These are phyloP conservation scores for Leccinum uliginosum DNA, from an alignment of 768 basidiomycete species.

Conservation along the genomic window DNA sequence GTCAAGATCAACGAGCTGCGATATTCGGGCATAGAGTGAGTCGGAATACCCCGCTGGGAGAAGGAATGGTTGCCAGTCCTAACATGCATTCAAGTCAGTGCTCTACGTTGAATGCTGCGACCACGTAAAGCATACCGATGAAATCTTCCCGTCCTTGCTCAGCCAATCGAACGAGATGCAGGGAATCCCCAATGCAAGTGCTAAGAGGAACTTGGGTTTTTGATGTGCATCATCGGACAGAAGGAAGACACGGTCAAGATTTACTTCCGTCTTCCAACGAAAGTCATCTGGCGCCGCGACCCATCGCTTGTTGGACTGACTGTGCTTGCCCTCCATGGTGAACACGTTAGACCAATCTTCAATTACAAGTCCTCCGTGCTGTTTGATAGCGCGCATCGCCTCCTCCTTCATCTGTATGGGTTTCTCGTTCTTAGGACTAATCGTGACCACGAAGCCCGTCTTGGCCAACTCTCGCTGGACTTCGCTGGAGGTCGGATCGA, in stretches of 20 bases:
- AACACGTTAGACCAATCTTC: slow-evolving; percentile 61
- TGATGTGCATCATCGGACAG: slow-evolving; percentile 60
- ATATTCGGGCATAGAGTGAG: slow-evolving; percentile 36
- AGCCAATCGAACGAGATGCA: slow-evolving; percentile 62
- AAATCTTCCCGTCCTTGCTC: slow-evolving; percentile 28
- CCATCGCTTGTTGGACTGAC: slow-evolving; percentile 48
- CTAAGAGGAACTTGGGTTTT: slow-evolving; percentile 77
- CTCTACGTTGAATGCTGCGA: not conserved
- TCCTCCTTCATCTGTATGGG: slow-evolving; percentile 39
- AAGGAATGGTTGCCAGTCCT: slow-evolving; percentile 63
- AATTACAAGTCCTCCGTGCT: slow-evolving; percentile 52
- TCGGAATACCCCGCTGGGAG: slow-evolving; percentile 48
- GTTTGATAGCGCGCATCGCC: slow-evolving; percentile 41
- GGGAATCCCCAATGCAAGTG: slow-evolving; percentile 83
- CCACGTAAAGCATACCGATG: slow-evolving; percentile 18
- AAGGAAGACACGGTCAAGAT: slow-evolving; percentile 51
- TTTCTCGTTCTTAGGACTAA: slow-evolving; percentile 36
- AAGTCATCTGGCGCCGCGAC: slow-evolving; percentile 45
- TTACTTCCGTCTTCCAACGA: slow-evolving; percentile 37
- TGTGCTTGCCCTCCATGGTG: slow-evolving; percentile 49
- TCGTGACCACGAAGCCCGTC: slow-evolving; percentile 59
- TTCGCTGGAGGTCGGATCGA: slow-evolving; percentile 34
- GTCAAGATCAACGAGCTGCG: slow-evolving; percentile 44
- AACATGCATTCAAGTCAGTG: slow-evolving; percentile 15
- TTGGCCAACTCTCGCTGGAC: slow-evolving; percentile 38